Evolutionary conservation across 345 rosid species (phyloP).

Genomic region (Acer yangbiense): DNA sequence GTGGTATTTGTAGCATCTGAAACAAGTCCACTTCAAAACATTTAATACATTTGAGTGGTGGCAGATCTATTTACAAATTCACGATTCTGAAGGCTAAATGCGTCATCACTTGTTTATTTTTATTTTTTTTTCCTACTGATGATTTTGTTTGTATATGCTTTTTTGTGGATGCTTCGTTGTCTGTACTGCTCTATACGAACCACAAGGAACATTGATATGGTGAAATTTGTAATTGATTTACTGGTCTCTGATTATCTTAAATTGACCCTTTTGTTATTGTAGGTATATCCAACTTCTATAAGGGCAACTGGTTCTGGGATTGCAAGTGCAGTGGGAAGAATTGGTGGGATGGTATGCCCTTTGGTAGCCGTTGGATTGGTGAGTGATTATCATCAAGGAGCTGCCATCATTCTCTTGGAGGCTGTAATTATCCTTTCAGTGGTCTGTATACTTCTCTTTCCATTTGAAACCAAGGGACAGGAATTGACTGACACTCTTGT

Average conservation of each 20-base stretch:
- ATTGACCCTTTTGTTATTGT: not conserved
- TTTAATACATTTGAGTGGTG: not conserved
- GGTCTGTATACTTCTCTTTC: slow-evolving; percentile 40
- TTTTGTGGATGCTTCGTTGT: not conserved
- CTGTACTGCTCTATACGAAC: not conserved
- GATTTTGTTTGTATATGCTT: no score
- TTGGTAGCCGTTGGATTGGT: slow-evolving; percentile 56
- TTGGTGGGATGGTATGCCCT: slow-evolving; percentile 70
- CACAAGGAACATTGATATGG: not conserved
- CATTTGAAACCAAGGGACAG: slow-evolving; percentile 59
- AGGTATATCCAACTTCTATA: slow-evolving; percentile 63
- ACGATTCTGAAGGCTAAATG: not conserved
- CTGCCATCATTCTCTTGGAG: slow-evolving; percentile 42
- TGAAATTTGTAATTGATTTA: not conserved
- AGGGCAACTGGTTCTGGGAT: slow-evolving; percentile 62
- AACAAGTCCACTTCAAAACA: not conserved
- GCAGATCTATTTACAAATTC: not conserved
- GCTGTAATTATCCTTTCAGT: slow-evolving; percentile 35
- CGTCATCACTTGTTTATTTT: not conserved
- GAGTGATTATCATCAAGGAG: slow-evolving; percentile 54
- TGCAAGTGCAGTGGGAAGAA: slow-evolving; percentile 57
- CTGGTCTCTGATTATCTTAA: not conserved
- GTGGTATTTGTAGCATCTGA: not conserved
- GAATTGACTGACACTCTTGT: slow-evolving; percentile 32
- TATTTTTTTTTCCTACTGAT: no score